A percentile compares a stretch with the other conserved stretches of the same genome.
Evolutionary conservation across 1,139 yeast genomes (phyloP).

Genomic region (Wickerhamomyces sp.): DNA sequence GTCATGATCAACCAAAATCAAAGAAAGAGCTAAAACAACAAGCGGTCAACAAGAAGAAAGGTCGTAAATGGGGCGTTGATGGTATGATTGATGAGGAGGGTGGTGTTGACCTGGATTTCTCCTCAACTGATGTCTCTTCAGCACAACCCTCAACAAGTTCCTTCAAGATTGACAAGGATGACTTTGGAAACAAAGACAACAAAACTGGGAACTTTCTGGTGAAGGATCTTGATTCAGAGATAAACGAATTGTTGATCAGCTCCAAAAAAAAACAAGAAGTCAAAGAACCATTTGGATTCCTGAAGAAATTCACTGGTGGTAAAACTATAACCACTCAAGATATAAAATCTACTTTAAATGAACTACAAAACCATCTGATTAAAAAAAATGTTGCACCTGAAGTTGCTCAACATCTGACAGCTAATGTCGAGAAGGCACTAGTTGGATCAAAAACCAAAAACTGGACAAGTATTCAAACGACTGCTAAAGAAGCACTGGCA

Average conservation of each 20-base stretch:
- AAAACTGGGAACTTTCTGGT: slow-evolving; percentile 46
- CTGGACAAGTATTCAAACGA: slow-evolving; percentile 58
- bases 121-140: slow-evolving; percentile 25
- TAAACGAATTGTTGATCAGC: slow-evolving; percentile 33
- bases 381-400: slow-evolving; percentile 47
- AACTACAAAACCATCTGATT: slow-evolving; percentile 47
- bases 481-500: slow-evolving; percentile 62
- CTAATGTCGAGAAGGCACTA: slow-evolving; percentile 53
- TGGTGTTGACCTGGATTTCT: slow-evolving; percentile 42
- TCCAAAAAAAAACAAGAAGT: slow-evolving; percentile 23
- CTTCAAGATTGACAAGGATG: slow-evolving; percentile 31
- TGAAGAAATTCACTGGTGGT: slow-evolving; percentile 57
- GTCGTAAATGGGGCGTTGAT: slow-evolving; percentile 40
- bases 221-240: slow-evolving; percentile 42
- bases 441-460: slow-evolving; percentile 62
- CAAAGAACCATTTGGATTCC: slow-evolving; percentile 44
- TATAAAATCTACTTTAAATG: slow-evolving; percentile 46
- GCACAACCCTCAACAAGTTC: slow-evolving; percentile 23
- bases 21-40: slow-evolving; percentile 3
- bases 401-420: slow-evolving; percentile 54
- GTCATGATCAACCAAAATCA: background rate
- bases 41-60: slow-evolving; percentile 24
- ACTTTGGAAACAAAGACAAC: slow-evolving; percentile 43
- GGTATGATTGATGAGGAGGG: slow-evolving; percentile 43
- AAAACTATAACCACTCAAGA: slow-evolving; percentile 51